Evolutionary conservation across 2,329 filamentous ascomycete genomes (phyloP).

Genomic region (Verticillium nubilum): DNA sequence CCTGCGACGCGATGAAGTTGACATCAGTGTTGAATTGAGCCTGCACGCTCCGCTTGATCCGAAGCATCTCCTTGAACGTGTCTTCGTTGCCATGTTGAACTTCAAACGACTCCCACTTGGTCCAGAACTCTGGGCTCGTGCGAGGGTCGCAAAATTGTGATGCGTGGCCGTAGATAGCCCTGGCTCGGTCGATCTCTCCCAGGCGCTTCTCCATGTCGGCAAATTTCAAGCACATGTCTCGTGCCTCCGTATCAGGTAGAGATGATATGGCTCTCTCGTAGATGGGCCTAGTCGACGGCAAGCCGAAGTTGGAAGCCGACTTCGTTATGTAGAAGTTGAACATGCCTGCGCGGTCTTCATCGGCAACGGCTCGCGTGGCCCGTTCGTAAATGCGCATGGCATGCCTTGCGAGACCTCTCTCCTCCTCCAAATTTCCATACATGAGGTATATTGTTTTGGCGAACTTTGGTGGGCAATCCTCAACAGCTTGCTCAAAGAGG

Average conservation of each 20-base stretch:
- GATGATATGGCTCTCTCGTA: slow-evolving; percentile 94
- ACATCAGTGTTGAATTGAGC: slow-evolving; percentile 99
- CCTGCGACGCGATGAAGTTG: slow-evolving; percentile 96
- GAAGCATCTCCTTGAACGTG: slow-evolving; percentile 98
- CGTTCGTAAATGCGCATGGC: slow-evolving; percentile 99
- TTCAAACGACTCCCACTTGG: slow-evolving; percentile 95
- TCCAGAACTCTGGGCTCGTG: slow-evolving; percentile 86
- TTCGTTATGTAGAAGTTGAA: slow-evolving; percentile 99
- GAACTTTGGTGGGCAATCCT: slow-evolving; percentile 91
- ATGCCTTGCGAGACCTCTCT: slow-evolving; percentile 86
- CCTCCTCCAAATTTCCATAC: slow-evolving; percentile 97
- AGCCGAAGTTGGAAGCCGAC: slow-evolving; percentile 93
- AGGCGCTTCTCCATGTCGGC: slow-evolving; percentile 92
- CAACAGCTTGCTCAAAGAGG: slow-evolving; percentile 93
- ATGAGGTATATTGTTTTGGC: slow-evolving; percentile 95
- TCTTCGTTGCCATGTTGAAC: slow-evolving; percentile 98
- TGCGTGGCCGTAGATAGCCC: slow-evolving; percentile 93
- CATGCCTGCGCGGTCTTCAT: slow-evolving; percentile 94
- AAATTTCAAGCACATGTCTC: slow-evolving; percentile 98
- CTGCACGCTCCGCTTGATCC: slow-evolving; percentile 94
- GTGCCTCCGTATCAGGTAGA: slow-evolving; percentile 87
- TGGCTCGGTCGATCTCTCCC: slow-evolving; percentile 88
- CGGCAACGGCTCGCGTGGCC: slow-evolving; percentile 87
- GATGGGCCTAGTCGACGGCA: slow-evolving; percentile 89
- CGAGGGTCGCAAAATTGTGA: slow-evolving; percentile 96